Evolutionary conservation across 2,329 filamentous ascomycete genomes (phyloP).

Genomic region (Esteya vermicola): DNA sequence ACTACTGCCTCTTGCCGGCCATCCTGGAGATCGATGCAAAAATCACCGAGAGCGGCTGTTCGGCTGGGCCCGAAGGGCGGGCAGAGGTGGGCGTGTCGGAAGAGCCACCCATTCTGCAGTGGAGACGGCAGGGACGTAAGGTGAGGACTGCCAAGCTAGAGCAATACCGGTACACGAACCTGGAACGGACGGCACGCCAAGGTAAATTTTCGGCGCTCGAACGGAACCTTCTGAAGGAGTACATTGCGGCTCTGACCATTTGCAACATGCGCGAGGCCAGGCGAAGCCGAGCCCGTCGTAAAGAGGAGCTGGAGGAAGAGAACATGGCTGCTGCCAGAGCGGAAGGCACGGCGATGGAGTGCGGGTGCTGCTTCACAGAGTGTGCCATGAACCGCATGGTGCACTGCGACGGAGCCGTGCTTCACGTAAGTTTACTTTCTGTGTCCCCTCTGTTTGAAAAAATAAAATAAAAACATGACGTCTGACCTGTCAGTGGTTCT

Average conservation of each 20-base stretch:
- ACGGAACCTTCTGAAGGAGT: constrained; percentile 24
- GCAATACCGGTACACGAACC: no score
- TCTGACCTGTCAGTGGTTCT: constrained; percentile 40
- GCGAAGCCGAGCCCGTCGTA: constrained; percentile 12
- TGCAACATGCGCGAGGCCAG: constrained; percentile 13
- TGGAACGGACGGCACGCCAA: no score
- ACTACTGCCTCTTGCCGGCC: constrained; percentile 18
- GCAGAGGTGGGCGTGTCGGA: no score
- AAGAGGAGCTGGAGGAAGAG: constrained; percentile 20
- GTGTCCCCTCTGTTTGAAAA: neutral
- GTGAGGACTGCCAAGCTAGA: no score
- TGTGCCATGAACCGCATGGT: constrained; percentile 53
- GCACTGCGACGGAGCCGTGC: constrained; percentile 42
- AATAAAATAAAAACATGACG: neutral
- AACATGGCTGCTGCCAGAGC: constrained; percentile 28
- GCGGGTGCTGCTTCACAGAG: constrained; percentile 59
- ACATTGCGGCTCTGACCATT: constrained; percentile 21
- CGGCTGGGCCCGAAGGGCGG: no score
- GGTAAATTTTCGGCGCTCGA: no score
- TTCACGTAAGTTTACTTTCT: constrained; percentile 27
- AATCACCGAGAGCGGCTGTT: no score
- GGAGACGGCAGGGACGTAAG: no score
- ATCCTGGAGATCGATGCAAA: constrained; percentile 19
- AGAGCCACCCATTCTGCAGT: no score
- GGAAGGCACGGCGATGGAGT: constrained; percentile 47